A percentile compares a stretch with the other conserved stretches of the same genome.
Conservation (phyloP, 2,329 filamentous ascomycete genomes). For the Xylaria hypoxylon region DNA sequence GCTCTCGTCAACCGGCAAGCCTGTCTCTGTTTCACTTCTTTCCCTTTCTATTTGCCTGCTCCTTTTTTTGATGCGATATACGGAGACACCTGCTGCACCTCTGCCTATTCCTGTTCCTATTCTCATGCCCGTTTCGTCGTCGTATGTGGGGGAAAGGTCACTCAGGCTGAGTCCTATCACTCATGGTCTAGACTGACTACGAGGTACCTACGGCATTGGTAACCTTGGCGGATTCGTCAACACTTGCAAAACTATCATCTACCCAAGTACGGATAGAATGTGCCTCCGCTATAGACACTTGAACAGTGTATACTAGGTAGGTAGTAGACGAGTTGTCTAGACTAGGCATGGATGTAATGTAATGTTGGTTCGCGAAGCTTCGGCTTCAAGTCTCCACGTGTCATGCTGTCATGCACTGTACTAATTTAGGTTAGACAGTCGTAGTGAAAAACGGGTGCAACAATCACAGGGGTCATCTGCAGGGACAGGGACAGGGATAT, state of each 20-base stretch:
- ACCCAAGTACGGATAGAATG: background rate
- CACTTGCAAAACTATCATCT: background rate
- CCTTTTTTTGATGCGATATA: conserved; percentile 25
- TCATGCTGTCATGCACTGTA: conserved; percentile 21
- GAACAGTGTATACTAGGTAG: no score
- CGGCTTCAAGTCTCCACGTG: conserved; percentile 22
- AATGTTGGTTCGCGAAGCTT: background rate
- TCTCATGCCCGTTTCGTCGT: background rate
- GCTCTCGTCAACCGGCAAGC: background rate
- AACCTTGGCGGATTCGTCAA: background rate
- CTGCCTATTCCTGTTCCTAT: no score
- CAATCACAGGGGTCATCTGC: conserved; percentile 16
- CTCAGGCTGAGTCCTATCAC: conserved; percentile 1
- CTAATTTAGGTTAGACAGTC: conserved; percentile 9
- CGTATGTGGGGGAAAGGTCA: conserved; percentile 22
- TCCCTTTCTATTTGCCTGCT: background rate
- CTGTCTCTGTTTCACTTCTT: conserved; percentile 3
- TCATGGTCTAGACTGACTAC: background rate
- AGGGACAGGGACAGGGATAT: conserved; percentile 1
- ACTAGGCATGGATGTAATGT: no score
- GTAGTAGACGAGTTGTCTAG: background rate
- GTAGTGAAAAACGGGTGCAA: conserved; percentile 11
- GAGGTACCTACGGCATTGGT: background rate
- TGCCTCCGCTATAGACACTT: background rate
- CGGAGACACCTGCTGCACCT: conserved; percentile 8